These are phyloP conservation scores for Cutaneotrichosporon sp. DNA, from an alignment of 1,284 basidiomycete genomes.

Conservation along the genomic window DNA sequence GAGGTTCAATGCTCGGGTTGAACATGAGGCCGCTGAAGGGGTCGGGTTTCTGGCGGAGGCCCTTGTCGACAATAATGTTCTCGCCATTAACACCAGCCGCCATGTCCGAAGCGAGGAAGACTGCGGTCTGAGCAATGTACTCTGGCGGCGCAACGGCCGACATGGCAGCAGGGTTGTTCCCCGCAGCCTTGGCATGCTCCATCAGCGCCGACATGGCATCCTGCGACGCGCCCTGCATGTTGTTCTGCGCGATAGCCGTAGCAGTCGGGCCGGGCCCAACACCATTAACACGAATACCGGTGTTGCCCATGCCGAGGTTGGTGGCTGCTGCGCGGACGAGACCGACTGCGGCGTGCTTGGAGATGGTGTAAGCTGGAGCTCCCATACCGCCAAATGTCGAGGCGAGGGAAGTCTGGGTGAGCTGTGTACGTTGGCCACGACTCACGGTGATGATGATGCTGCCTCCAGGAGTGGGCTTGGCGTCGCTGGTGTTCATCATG, in stretches of 20 bases:
- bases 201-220: constrained; percentile 7
- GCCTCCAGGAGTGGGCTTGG: constrained; percentile 19
- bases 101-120: constrained; percentile 21
- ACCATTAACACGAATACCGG: constrained; percentile 23
- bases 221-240: constrained; percentile 16
- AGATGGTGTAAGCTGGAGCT: constrained; percentile 20
- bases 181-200: neutral
- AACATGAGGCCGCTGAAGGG: constrained; percentile 15
- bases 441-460: constrained; percentile 24
- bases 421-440: neutral
- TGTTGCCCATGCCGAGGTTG: constrained; percentile 19
- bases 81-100: constrained; percentile 19
- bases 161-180: constrained; percentile 11
- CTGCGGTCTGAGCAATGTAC: constrained; percentile 17
- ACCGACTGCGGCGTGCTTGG: constrained; percentile 22
- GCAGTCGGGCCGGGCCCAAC: constrained; percentile 19
- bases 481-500: constrained; percentile 20
- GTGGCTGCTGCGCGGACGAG: constrained; percentile 19
- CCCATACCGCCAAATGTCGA: constrained; percentile 22
- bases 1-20: constrained; percentile 12
- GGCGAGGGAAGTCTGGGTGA: constrained; percentile 18
- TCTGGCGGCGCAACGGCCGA: constrained; percentile 11
- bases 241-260: constrained; percentile 14
- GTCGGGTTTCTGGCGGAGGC: constrained; percentile 15
- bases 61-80: constrained; percentile 24